Base-by-base conservation (phyloP, 768 basidiomycete genomes). In the Auriscalpium orientale region DNA sequence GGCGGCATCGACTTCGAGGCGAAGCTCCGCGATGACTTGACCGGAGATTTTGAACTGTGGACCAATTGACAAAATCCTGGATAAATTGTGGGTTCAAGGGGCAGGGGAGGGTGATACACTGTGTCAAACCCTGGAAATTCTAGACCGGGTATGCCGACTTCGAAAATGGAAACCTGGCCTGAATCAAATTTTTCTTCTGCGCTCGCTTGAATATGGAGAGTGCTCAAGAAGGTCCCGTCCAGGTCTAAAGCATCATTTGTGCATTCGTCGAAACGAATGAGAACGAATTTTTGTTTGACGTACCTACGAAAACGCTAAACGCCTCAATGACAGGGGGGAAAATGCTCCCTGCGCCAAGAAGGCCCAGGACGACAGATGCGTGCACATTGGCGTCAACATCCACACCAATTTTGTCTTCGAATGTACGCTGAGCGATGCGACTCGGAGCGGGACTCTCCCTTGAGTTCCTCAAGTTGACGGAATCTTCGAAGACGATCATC, bases 91-190 rank as follows among this genome's bases (percentile, higher is more conserved):
- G 7, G 28, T 7, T 28, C 28, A 7, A 28, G 7, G 7, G 28
- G 28, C 7, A 28, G 28, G 7, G 2, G 28, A 28, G 28, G 22
- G 28, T 7, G 4, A 28, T 28, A 28, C 28, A 28, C 28, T 28
- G 28, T 28, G 28, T 28, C 28, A 28, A 4, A 28, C 28, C 28
- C 28, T 12, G 7, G 7, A 16, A 15, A 60, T 10, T 59, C 70
- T 9, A 65, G 78, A 78, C 75, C 78, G 45, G 79, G 78, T 65
- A 82, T 72, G 59, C 77, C 73, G 16, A 81, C 49, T n/a, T 47
- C 22, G 49, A 50, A 36, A 3, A 50, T 12, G 16, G 21, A 4
- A 2, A 50, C 15, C 15, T 3, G 13, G 16, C 46, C 46, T 12
- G 46, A 18, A 13, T 22, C 21, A 9, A 50, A 50, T 16, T 2